Evolutionary conservation across 2,329 filamentous ascomycete species (phyloP), one percentile per base, ranked within the genome.

Genomic region (Trichoderma sp.): DNA sequence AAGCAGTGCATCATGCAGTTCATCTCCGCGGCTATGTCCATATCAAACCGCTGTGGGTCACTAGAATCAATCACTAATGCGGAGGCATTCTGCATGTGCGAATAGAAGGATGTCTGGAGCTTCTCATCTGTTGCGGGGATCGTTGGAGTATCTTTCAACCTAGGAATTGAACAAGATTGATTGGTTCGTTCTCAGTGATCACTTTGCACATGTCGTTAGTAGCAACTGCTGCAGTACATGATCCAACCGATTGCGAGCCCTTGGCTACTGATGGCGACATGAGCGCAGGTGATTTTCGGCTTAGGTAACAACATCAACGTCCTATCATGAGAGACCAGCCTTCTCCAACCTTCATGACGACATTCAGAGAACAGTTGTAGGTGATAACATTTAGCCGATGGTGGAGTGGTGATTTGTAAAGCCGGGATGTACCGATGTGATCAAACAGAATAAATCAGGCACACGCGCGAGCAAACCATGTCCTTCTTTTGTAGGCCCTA

Each of bases 241-340:
- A 61, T 68, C 30, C 43, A 39, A 47, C 61, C 68, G 64, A 71
- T 71, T 71, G 70, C 70, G 70, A 71, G 63, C 20, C 63, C 17
- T 30, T 36, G 43, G 57, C 32, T 43, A 13, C 57, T 39, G 30
- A 71, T 71, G 43, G 63, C 70, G 70, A 71, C 70, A 71, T 71
- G 55, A 57, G 57, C n/a, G 53, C 39, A 55, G 55, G 55, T 68
- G 39, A 66, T 61, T 58, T 30, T 34, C 4, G 36, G 68, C 59
- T 70, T 70, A 70, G 68, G 63, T 62, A 67, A 71, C 70, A 32
- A 39, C 17, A 15, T 13, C n/a, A 59, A 9, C 12, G 8, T 43
- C 55, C 63, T 67, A 67, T 71, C 30, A 68, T 43, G 23, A 23
- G 9, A 32, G 47, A 36, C 58, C 17, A 47, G 28, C 9, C 17